Evolutionary conservation across 2,329 filamentous ascomycete genomes (phyloP), one percentile per base, ranked within the genome.

Genomic region (Colletotrichum sp.): DNA sequence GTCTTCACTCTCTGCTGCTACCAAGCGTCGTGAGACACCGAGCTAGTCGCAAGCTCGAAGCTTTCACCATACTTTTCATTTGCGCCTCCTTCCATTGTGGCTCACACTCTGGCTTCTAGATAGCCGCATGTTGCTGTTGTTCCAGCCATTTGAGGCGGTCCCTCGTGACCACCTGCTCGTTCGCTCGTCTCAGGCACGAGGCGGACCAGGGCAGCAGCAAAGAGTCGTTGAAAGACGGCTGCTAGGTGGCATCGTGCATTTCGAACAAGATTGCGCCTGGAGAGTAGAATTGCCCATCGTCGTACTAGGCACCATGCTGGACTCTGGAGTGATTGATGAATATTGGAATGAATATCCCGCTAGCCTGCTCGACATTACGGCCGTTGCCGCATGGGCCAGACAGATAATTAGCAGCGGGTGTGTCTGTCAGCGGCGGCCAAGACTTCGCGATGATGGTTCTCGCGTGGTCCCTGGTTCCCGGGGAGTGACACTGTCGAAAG

Each of bases 1-100:
- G 30, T 72, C 71, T 67, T 72, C 68, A 60, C 36, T 21, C 66
- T 44, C 39, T 65, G 59, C 60, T 44, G 72, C 68, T 69, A 62
- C 69, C 63, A 68, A 72, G 62, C 63, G 64, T 62, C 30, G 52
- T 68, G 57, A 73, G 73, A 76, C 69, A 73, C 32, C 26, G 30
- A 55, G 32, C 64, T 73, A 73, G 64, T 72, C 21, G 59, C 55
- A 57, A 64, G 26, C 55, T 59, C 55, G 13, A 55, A 67, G 64
- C 32, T 72, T 72, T 76, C 63, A 39, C 26, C 13, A 21, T 21
- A 34, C 52, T 55, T 71, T 49, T 28, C 21, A 34, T 71, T 71
- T 30, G 32, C 68, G 39, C 64, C 69, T 73, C 39, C 44, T 64
- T 62, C 36, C 57, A 49, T 57, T 59, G 26, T 73, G 70, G 57